A percentile compares a stretch with the other conserved stretches of the same genome.
phyloP scores from a whole-genome alignment of 768 basidiomycete genomes.

The Lepiota venenata region DNA sequence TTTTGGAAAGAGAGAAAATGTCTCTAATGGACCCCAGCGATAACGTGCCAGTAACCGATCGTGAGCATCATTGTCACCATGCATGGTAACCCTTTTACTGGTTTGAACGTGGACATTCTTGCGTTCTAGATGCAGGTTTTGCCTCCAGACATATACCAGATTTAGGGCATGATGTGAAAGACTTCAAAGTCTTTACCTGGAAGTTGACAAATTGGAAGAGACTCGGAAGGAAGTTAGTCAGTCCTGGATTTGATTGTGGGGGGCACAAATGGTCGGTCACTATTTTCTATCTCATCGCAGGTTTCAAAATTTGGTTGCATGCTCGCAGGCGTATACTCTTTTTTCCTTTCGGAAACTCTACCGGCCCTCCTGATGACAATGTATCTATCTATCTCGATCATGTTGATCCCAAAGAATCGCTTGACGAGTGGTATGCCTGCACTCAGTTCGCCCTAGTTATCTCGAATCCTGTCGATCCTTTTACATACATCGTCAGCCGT shows the following conservation, averaged over 20 bases:
- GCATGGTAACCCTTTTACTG: constrained; percentile 11
- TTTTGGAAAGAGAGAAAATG: constrained; percentile 71
- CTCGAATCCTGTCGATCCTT: constrained; percentile 92
- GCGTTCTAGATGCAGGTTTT: constrained; percentile 78
- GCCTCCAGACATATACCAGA: constrained; percentile 97
- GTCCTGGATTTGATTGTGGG: constrained; percentile 94
- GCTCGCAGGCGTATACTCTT: constrained; percentile 87
- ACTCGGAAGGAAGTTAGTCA: constrained; percentile 91
- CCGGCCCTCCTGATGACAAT: constrained; percentile 97
- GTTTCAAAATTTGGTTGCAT: constrained; percentile 5
- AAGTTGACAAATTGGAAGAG: constrained; percentile 85
- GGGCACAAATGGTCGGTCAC: constrained; percentile 88
- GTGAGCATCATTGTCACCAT: constrained; percentile 42
- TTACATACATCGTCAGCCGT: constrained; percentile 97
- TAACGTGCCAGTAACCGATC: constrained; percentile 78
- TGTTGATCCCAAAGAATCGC: constrained; percentile 94
- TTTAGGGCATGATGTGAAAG: constrained; percentile 95
- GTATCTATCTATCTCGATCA: constrained; percentile 99
- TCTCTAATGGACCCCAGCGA: constrained; percentile 85
- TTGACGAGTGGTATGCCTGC: constrained; percentile 99
- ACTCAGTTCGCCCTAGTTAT: constrained; percentile 99
- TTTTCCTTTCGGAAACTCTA: constrained; percentile 98
- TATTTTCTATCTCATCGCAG: constrained; percentile 17
- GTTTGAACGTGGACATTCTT: constrained; percentile 26
- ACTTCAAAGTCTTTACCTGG: constrained; percentile 94